A percentile compares a stretch with the other conserved stretches of the same genome.
These are phyloP conservation scores for Parathielavia hyrcaniae DNA, from an alignment of 495 filamentous ascomycete species.

Conservation along the genomic window DNA sequence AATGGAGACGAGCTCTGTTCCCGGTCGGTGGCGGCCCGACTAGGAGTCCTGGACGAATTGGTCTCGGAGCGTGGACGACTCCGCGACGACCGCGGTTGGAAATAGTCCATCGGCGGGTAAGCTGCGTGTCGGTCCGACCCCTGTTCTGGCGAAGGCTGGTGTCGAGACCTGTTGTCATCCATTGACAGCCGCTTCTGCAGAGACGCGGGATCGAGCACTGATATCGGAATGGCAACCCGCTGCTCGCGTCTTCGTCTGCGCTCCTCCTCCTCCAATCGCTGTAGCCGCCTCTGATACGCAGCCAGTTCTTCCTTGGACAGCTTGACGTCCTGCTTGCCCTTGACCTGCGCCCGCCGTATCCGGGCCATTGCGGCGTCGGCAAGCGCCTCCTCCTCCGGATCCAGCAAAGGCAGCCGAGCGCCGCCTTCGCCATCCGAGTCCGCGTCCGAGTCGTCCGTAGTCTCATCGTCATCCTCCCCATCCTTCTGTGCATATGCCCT, in stretches of 20 bases:
- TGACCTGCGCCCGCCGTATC: constrained; percentile 65
- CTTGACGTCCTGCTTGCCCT: constrained; percentile 69
- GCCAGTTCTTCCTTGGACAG: constrained; percentile 68
- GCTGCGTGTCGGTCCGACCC: constrained; percentile 18
- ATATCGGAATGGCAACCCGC: constrained; percentile 39
- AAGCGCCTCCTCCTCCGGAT: constrained; percentile 64
- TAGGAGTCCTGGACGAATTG: constrained; percentile 27
- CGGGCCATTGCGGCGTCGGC: constrained; percentile 68
- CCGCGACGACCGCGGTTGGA: constrained; percentile 34
- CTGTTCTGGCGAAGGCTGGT: constrained; percentile 9
- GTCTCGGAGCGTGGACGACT: constrained; percentile 31
- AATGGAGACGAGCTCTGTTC: constrained; percentile 38
- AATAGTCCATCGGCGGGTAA: constrained; percentile 36
- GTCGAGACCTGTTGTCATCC: constrained; percentile 15
- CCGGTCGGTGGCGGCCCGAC: constrained; percentile 23
- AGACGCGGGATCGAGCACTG: constrained; percentile 32
- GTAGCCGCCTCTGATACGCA: constrained; percentile 60
- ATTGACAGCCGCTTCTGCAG: constrained; percentile 19
- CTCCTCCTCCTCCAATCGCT: constrained; percentile 49
- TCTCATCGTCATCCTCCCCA: constrained; percentile 44
- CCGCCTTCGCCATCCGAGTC: constrained; percentile 51
- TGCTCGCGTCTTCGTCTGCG: constrained; percentile 34
- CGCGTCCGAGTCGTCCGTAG: constrained; percentile 48
- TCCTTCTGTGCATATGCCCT: constrained; percentile 43
- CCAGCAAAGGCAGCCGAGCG: constrained; percentile 44